Percentiles rank a stretch among this genome's conserved stretches.
Conservation (phyloP, 345 rosid species). For the Chamaenerion angustifolium region DNA sequence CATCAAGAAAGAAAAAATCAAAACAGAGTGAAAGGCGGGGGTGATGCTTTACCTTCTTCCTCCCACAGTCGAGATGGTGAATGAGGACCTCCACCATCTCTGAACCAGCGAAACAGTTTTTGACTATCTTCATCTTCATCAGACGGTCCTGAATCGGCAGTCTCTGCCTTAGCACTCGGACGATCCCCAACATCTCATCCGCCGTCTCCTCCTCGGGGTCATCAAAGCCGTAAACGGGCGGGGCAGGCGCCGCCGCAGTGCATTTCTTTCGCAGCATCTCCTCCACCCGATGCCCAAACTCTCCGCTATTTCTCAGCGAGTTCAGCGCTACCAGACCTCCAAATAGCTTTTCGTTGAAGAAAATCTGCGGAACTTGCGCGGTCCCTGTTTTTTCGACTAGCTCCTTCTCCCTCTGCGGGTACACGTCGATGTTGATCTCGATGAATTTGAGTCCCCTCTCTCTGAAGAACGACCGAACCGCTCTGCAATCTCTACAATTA, state of each 20-base stretch:
- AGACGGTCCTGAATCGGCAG: conserved; percentile 76
- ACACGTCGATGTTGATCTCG: conserved; percentile 83
- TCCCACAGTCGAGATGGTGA: conserved; percentile 53
- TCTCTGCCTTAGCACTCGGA: conserved; percentile 47
- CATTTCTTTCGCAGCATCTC: conserved; percentile 34
- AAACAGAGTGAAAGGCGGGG: too few relatives aligned
- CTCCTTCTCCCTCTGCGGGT: conserved; percentile 43
- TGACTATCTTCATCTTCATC: conserved; percentile 76
- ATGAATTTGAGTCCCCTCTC: conserved; percentile 44
- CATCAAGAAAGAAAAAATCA: too few relatives aligned
- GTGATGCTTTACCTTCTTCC: conserved; percentile 40
- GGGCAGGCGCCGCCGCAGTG: conserved; percentile 40
- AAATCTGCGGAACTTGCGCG: conserved; percentile 68
- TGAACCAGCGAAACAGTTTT: conserved; percentile 66
- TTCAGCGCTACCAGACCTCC: conserved; percentile 81
- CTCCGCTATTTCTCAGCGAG: conserved; percentile 63
- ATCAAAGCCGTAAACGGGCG: conserved; percentile 54
- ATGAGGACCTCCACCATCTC: conserved; percentile 64
- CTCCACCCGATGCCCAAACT: conserved; percentile 38
- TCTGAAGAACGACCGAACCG: conserved; percentile 52
- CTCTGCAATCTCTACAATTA: conserved; percentile 65
- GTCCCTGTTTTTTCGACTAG: conserved; percentile 44
- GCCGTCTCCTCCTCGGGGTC: conserved; percentile 28
- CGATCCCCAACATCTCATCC: conserved; percentile 39
- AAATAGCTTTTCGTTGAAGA: conserved; percentile 65